Evolutionary conservation across 345 rosid species (phyloP), one percentile per base, ranked within the genome.

Genomic region (Nephelium lappaceum): DNA sequence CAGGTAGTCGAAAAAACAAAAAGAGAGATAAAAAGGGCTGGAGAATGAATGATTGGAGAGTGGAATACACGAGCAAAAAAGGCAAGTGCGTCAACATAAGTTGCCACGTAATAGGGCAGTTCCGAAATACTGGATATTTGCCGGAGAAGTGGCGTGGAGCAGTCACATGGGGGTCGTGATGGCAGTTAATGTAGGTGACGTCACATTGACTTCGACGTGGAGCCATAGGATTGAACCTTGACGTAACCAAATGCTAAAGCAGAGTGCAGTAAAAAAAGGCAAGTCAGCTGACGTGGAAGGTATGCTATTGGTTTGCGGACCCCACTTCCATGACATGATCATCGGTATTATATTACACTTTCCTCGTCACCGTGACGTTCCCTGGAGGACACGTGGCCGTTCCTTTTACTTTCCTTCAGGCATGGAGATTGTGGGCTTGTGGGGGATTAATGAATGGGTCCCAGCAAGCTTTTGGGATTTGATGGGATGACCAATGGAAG

Each of bases 351-450:
- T 55, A 76, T 25, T 71, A 55, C 76, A 71, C 77, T 74, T 78
- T 85, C 86, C 81, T 38, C 77, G 87, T 84, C 87, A 87, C 67
- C 71, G 19, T 73, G 84, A 82, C 87, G 86, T 78, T 74, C 82
- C 73, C 36, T 3, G 47, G 2, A 0, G 6, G 85, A 76, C 86
- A 85, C 84, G 85, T 84, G 90, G 86, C 31, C 18, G 31, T 0
- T 74, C 11, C n/a, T 53, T 76, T 38, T 23, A 58, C 76, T 78
- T 74, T 75, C 90, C 90, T 77, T 69, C 83, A 68, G 83, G 76
- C 86, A 67, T 58, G 90, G 90, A 87, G 86, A 67, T 41, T 45
- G 77, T 63, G 69, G 78, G 49, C 64, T 51, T 21, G n/a, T 67
- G 45, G 51, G n/a, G 23, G 19, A 15, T 64, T 25, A 51, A 24